Base-by-base conservation (phyloP, 768 basidiomycete species). In the Arthromyces matolae region DNA sequence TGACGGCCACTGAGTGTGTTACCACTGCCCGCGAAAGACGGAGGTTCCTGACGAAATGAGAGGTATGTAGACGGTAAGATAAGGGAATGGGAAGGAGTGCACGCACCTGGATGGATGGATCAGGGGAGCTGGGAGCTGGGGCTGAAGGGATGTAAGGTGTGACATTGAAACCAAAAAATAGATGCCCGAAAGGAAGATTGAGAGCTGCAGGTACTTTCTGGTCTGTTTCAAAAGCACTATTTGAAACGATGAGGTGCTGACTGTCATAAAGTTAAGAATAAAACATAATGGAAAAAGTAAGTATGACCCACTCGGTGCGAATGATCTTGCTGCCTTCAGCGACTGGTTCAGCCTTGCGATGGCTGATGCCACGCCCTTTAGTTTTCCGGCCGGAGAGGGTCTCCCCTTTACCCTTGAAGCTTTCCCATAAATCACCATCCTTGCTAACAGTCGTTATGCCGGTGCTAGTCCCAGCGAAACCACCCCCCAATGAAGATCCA, bases 121-220 rank as follows among this genome's bases (percentile, higher is more conserved):
- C 65, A 5, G 57, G 68, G 50, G 59, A 65, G 29, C 38, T 71
- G 42, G 53, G 62, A 47, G 69, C 48, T 27, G 63, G 55, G 35
- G 69, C 61, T 4, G 83, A 77, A 6, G 81, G 80, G 3, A 68
- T 72, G 61, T 89, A 90, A 1, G 86, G 73, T 2, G 80, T 71
- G 47, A 89, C 79, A 50, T 89, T 87, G 71, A 86, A 99, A 8
- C 96, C 96, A 60, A 99, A 98, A 75, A 99, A 99, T 16, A 99
- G 74, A 55, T 96, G 87, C 10, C 96, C 96, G 54, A 88, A 86
- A 0, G 96, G 93, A 8, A 99, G 73, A 54, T 86, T 87, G 33
- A 99, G 73, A 7, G 93, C 85, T 0, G 91, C 93, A 4, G 96
- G 95, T 7, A 89, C 92, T 58, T 89, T 86, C 39, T 71, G 75